phyloP scores from a whole-genome alignment of 768 basidiomycete species.

The Pulveroboletus sp. region DNA sequence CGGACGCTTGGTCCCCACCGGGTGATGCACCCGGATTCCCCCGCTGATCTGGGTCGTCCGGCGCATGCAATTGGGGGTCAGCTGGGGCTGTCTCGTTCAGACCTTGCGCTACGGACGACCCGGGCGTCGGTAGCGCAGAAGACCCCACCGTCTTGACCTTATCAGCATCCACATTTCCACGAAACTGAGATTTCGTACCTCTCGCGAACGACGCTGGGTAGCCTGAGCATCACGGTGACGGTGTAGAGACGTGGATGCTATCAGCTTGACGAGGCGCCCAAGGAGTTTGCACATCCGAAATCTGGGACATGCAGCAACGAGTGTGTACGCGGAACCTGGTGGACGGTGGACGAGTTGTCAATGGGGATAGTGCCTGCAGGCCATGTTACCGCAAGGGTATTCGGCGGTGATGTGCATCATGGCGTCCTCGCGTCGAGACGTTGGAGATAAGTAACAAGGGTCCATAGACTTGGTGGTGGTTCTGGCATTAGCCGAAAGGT shows the following conservation, averaged over 20 bases:
- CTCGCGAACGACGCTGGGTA: background rate
- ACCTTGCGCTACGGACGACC: background rate
- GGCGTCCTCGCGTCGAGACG: background rate
- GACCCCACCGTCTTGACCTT: constrained; percentile 1
- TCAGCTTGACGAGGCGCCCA: constrained; percentile 8
- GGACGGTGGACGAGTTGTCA: constrained; percentile 6
- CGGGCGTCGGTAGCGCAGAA: background rate
- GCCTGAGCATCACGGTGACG: background rate
- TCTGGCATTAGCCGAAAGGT: background rate
- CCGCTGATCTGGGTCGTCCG: background rate
- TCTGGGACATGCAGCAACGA: constrained; percentile 6
- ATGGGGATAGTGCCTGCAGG: background rate
- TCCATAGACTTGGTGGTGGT: no score
- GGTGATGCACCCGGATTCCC: background rate
- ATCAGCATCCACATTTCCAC: background rate
- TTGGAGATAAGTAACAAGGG: background rate
- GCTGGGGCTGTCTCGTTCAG: background rate
- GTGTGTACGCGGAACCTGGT: constrained; percentile 7
- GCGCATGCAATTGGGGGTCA: background rate
- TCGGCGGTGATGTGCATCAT: constrained; percentile 4
- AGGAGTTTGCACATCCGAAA: constrained; percentile 14
- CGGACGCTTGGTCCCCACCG: background rate
- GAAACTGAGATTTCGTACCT: constrained; percentile 3
- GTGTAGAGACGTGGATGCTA: constrained; percentile 9
- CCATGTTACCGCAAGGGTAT: background rate